Base-by-base conservation (phyloP, 2,329 filamentous ascomycete genomes). In the Verticillium klebahnii region DNA sequence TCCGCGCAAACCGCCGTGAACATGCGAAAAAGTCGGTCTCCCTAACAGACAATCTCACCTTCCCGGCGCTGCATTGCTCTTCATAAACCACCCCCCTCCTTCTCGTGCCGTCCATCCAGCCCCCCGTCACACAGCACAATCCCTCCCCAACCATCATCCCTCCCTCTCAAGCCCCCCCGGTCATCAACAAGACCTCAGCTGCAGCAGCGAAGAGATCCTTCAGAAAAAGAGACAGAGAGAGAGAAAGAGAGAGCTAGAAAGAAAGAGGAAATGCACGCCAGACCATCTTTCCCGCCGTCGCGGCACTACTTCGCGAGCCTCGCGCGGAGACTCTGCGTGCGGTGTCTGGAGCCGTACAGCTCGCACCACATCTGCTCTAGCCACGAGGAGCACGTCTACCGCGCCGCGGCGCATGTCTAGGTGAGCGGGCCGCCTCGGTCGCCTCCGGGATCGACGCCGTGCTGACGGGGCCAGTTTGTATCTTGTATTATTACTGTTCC, bases 321-420 rank as follows among this genome's bases (percentile, higher is more conserved):
- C n/a, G 11, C 64, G 11, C 56, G 63, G 11, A 63, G 64, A 1
- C 64, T 66, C 29, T 66, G 64, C 40, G 15, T 58, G 9, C 63
- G 64, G 9, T 66, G 64, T 36, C 55, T 66, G 57, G 64, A 66
- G 59, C 64, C 64, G 8, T 66, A 63, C 55, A 62, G 59, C 23
- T 63, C 56, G n/a, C 64, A 66, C 34, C 64, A 66, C 32, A 57
- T 60, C 57, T 66, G 64, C 39, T 56, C 61, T 34, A 59, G 60
- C 11, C 32, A 58, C 31, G 62, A 62, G 45, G 52, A 31, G 11
- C 54, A 56, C n/a, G 3, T 61, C 15, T 52, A 32, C 54, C 32
- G 19, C 17, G 19, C 14, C n/a, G 45, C 45, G 54, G 2, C 32
- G 19, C 31, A 61, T 36, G n/a, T 12, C 14, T 36, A 25, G 39